Conservation (phyloP, 2,329 filamentous ascomycete genomes). For the Penicillium sp. region DNA sequence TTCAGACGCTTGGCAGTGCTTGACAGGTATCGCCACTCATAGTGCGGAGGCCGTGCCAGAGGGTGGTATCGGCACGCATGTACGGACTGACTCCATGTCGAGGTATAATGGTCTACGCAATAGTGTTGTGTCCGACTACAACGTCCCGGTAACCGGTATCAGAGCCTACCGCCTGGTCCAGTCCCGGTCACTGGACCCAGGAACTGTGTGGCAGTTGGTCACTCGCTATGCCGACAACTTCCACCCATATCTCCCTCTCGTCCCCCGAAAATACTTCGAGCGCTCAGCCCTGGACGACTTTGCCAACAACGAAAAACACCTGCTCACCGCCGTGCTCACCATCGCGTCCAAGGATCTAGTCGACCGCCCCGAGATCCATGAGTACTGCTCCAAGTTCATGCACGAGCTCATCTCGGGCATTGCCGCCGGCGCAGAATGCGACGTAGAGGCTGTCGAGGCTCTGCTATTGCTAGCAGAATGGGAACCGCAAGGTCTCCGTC, state of each 20-base stretch:
- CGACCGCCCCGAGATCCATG: constrained; percentile 65
- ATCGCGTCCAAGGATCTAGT: constrained; percentile 73
- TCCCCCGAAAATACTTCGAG: constrained; percentile 63
- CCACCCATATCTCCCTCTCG: constrained; percentile 71
- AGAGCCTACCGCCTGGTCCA: constrained; percentile 50
- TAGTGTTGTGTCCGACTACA: constrained; percentile 33
- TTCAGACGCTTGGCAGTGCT: constrained; percentile 54
- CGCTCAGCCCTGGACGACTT: constrained; percentile 58
- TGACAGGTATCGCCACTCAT: constrained; percentile 51
- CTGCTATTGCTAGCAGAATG: constrained; percentile 72
- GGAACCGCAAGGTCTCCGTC: constrained; percentile 68
- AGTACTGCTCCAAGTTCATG: constrained; percentile 70
- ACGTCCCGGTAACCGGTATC: constrained; percentile 38
- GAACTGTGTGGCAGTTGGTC: constrained; percentile 57
- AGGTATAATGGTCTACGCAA: constrained; percentile 34
- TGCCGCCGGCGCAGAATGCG: constrained; percentile 67
- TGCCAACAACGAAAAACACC: constrained; percentile 64
- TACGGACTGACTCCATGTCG: constrained; percentile 30
- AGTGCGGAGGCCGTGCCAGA: constrained; percentile 33
- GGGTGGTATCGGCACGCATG: constrained; percentile 25
- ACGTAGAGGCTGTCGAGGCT: constrained; percentile 72
- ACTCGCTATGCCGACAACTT: constrained; percentile 66
- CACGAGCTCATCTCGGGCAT: constrained; percentile 68
- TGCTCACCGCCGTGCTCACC: constrained; percentile 70
- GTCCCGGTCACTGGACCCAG: constrained; percentile 51